Conservation (phyloP, 768 basidiomycete species). For the Artomyces pyxidatus region DNA sequence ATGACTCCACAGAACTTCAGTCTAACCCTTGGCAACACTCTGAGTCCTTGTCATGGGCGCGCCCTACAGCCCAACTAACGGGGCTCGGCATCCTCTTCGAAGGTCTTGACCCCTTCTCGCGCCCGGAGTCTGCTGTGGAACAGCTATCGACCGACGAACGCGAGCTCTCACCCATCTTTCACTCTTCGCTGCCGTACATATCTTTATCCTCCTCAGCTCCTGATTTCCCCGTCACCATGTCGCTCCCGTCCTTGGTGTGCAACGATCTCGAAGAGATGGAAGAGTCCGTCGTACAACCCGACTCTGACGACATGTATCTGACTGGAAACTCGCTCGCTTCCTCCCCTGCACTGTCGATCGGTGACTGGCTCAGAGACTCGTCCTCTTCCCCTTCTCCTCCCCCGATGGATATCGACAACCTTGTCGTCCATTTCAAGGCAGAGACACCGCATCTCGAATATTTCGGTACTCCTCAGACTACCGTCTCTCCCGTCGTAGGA, state of each 20-base stretch:
- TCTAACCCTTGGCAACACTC: no score
- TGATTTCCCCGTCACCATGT: neutral
- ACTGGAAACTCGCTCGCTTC: neutral
- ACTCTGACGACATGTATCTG: neutral
- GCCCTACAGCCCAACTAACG: neutral
- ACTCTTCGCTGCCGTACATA: neutral
- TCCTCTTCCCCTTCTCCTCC: neutral
- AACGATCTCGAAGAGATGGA: no score
- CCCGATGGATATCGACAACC: neutral
- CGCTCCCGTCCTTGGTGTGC: neutral
- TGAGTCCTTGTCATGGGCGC: no score
- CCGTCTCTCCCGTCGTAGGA: slow-evolving; percentile 15
- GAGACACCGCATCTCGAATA: no score
- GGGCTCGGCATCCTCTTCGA: slow-evolving; percentile 13
- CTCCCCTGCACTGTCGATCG: neutral
- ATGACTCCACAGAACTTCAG: no score
- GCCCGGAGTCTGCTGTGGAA: neutral
- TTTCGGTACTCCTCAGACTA: neutral
- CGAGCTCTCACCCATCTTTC: neutral
- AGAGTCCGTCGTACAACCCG: neutral
- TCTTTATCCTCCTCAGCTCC: neutral
- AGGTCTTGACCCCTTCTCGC: slow-evolving; percentile 1
- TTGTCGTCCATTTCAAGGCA: no score
- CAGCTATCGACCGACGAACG: neutral
- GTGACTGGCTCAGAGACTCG: neutral